phyloP scores from a whole-genome alignment of 176 grass and related monocot species.

The Paspalum vaginatum region DNA sequence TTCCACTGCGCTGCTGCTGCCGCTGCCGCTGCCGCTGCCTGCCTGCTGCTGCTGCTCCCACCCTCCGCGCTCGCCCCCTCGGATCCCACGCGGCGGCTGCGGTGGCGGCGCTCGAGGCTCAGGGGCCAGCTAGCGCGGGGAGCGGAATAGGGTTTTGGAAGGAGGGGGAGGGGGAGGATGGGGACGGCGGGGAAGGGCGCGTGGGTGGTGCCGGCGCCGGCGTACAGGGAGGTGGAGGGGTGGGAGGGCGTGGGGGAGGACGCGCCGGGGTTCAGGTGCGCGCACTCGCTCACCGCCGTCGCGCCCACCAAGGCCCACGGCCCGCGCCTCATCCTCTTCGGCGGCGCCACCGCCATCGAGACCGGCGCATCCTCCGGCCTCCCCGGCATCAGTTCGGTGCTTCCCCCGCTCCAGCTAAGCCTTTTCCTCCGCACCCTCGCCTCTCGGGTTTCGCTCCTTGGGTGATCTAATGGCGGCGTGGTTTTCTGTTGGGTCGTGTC shows the following conservation, averaged over 20 bases:
- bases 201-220: constrained; percentile 77
- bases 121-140: constrained; percentile 18
- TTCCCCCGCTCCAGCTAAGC: constrained; percentile 22
- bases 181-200: constrained; percentile 62
- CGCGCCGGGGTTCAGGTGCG: constrained; percentile 74
- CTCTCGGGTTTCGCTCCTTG: constrained; percentile 3
- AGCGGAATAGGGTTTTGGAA: constrained; percentile 17
- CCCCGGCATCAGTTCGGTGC: constrained; percentile 81
- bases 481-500: not conserved
- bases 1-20: not conserved
- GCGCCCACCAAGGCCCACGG: constrained; percentile 85
- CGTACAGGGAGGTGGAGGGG: constrained; percentile 62
- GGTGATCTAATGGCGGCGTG: constrained; percentile 28
- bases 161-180: constrained; percentile 32
- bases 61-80: constrained; percentile 3
- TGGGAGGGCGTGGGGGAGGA: constrained; percentile 72
- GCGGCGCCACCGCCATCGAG: constrained; percentile 94
- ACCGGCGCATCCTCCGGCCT: constrained; percentile 59
- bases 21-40: not conserved
- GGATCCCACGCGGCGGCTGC: constrained; percentile 46
- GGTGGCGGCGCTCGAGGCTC: not conserved
- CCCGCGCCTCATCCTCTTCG: constrained; percentile 94
- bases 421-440: not conserved
- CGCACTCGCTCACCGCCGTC: constrained; percentile 81
- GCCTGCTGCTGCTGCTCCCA: not conserved